phyloP scores from a whole-genome alignment of 371 early-diverging fungal species.

The Mucor irregularis region DNA sequence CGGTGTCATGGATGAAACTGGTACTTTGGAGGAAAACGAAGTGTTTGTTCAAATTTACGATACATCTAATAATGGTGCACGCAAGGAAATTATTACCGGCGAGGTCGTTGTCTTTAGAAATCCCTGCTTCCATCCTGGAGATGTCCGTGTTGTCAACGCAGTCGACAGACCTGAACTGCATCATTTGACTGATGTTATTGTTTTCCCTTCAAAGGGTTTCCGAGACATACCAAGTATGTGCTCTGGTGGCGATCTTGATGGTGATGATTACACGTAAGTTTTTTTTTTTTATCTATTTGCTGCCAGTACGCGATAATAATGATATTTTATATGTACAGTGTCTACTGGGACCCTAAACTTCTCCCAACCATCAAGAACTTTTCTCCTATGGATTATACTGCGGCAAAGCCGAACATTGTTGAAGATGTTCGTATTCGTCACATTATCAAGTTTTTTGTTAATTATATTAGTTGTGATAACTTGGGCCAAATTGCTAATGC shows the following conservation, averaged over 20 bases:
- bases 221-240: slow-evolving; percentile 79
- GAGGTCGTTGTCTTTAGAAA: slow-evolving; percentile 63
- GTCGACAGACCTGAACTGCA: slow-evolving; percentile 61
- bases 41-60: slow-evolving; percentile 67
- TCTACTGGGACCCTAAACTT: slow-evolving; percentile 72
- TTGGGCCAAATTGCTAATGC: slow-evolving; percentile 80
- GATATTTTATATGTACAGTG: slow-evolving; percentile 26
- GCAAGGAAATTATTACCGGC: slow-evolving; percentile 41
- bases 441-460: slow-evolving; percentile 72
- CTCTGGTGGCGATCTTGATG: slow-evolving; percentile 87
- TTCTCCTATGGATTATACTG: slow-evolving; percentile 65
- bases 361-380: slow-evolving; percentile 46
- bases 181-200: slow-evolving; percentile 73
- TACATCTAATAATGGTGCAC: slow-evolving; percentile 4
- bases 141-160: slow-evolving; percentile 68
- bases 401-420: slow-evolving; percentile 31
- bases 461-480: slow-evolving; percentile 72
- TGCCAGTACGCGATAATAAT: too few species aligned
- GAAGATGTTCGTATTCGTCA: slow-evolving; percentile 55
- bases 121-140: slow-evolving; percentile 87
- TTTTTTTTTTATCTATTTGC: neutral
- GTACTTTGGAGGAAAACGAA: slow-evolving; percentile 61
- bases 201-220: slow-evolving; percentile 74
- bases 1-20: slow-evolving; percentile 83
- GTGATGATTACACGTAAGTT: slow-evolving; percentile 70